These are phyloP conservation scores for Jatropha podagrica DNA, from an alignment of 441 rosid genomes.

Conservation along the genomic window DNA sequence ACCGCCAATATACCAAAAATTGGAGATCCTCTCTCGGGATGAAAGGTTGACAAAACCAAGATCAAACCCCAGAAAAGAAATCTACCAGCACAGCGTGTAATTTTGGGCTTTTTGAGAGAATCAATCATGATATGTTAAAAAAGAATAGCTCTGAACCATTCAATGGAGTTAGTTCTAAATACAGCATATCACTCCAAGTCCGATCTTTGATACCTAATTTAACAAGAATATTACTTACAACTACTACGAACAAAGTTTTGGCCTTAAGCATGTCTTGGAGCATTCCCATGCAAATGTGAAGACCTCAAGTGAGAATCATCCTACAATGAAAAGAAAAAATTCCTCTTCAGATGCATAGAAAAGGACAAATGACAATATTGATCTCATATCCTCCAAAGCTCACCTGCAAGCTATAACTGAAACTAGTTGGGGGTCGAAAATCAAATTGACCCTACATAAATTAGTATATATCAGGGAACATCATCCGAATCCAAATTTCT, in stretches of 20 bases:
- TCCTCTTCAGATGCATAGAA: neutral
- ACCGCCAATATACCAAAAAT: too few relatives aligned
- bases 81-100: neutral
- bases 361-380: neutral
- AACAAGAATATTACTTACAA: neutral
- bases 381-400: conserved; percentile 13
- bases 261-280: conserved; percentile 51
- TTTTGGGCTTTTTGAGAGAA: conserved; percentile 1
- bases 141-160: neutral
- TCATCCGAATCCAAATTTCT: conserved; percentile 11
- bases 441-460: conserved; percentile 59
- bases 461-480: conserved; percentile 14
- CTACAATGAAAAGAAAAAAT: conserved; percentile 29
- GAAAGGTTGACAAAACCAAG: too few relatives aligned
- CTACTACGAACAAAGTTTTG: conserved; percentile 5
- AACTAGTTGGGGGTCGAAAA: conserved; percentile 61
- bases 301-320: conserved; percentile 66
- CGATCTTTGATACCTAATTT: neutral
- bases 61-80: neutral
- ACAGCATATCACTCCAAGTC: neutral
- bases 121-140: neutral
- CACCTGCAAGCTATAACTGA: conserved; percentile 68
- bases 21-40: too few relatives aligned
- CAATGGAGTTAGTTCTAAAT: neutral
- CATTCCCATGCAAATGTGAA: conserved; percentile 50